Percentiles rank a stretch among this genome's conserved stretches.
Conservation (phyloP, 2,329 filamentous ascomycete species). For the Neofusicoccum kwambonambiense region DNA sequence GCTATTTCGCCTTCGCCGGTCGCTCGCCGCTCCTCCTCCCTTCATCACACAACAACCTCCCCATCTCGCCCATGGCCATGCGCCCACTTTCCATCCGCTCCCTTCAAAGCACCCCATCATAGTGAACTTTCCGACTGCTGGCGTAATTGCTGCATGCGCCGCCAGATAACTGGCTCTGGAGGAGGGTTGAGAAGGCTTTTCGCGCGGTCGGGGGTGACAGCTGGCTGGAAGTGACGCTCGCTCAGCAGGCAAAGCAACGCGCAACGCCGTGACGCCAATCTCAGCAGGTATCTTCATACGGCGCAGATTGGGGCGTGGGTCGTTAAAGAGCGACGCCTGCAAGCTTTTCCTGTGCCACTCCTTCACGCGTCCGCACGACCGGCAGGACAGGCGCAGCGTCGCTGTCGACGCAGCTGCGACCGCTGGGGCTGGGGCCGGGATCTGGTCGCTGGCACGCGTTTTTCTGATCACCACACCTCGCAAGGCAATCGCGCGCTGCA, state of each 20-base stretch:
- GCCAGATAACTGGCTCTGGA: slow-evolving; percentile 20
- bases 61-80: slow-evolving; percentile 12
- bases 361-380: slow-evolving; percentile 9
- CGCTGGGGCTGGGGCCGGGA: slow-evolving; percentile 14
- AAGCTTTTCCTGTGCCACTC: slow-evolving; percentile 14
- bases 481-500: slow-evolving; percentile 15
- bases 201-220: slow-evolving; percentile 15
- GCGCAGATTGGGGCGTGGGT: slow-evolving; percentile 8
- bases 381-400: slow-evolving; percentile 10
- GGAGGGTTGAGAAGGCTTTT: slow-evolving; percentile 17
- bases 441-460: slow-evolving; percentile 8
- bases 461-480: slow-evolving; percentile 17
- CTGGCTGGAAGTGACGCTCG: slow-evolving; percentile 17
- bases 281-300: slow-evolving; percentile 14
- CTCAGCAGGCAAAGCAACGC: slow-evolving; percentile 15
- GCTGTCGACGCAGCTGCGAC: slow-evolving; percentile 11
- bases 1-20: slow-evolving; percentile 17
- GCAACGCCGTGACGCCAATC: slow-evolving; percentile 17
- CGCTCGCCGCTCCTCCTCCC: slow-evolving; percentile 22
- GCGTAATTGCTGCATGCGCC: slow-evolving; percentile 13
- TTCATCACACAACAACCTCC: slow-evolving; percentile 23
- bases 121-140: slow-evolving; percentile 19
- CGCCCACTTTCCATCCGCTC: slow-evolving; percentile 26
- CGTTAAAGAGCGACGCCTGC: slow-evolving; percentile 4
- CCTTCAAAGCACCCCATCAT: slow-evolving; percentile 25